A percentile compares a stretch with the other conserved stretches of the same genome.
Conservation (phyloP, 441 rosid species). For the Francoa sonchifolia region DNA sequence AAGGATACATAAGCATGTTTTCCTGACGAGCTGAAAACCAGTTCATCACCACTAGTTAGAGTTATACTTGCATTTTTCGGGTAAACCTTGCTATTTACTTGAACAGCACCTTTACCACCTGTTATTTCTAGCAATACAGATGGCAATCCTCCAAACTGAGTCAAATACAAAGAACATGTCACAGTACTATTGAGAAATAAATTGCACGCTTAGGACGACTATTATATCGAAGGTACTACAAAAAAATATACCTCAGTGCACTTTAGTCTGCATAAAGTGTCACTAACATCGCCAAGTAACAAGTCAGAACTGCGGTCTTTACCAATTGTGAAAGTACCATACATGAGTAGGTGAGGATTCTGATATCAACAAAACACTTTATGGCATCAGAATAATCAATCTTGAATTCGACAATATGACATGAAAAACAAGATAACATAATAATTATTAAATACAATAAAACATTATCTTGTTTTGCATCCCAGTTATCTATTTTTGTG, state of each 20-base stretch:
- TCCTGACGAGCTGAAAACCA: constrained; percentile 56
- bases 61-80: constrained; percentile 33
- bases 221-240: background rate
- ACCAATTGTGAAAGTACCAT: constrained; percentile 58
- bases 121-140: constrained; percentile 57
- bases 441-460: too few relatives aligned
- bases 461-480: background rate
- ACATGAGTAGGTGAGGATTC: constrained; percentile 67
- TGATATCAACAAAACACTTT: constrained; percentile 23
- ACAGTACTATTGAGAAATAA: background rate
- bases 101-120: constrained; percentile 81
- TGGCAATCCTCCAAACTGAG: constrained; percentile 48
- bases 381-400: constrained; percentile 21
- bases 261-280: constrained; percentile 56
- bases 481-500: background rate
- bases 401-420: too few relatives aligned
- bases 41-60: constrained; percentile 83
- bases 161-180: background rate
- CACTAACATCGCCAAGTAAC: constrained; percentile 51
- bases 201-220: background rate
- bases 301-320: constrained; percentile 64
- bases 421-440: too few relatives aligned
- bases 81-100: constrained; percentile 62
- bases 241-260: constrained; percentile 53
- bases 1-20: constrained; percentile 99